phyloP scores from a whole-genome alignment of 2,329 filamentous ascomycete species.

The Paecilomyces formosus region DNA sequence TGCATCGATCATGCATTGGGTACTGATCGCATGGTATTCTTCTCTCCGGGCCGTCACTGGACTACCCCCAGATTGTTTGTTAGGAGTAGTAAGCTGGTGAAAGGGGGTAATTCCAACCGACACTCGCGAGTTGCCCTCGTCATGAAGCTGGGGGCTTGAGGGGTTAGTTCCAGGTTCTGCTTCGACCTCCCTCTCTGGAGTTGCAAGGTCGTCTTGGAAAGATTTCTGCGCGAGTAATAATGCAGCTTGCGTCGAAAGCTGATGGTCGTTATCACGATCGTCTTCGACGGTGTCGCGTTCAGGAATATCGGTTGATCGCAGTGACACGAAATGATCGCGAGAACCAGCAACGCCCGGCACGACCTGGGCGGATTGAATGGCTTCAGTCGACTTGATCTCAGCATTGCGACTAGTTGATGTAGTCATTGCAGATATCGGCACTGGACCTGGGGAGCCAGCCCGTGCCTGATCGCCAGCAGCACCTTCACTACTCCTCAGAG shows the following conservation, averaged over 20 bases:
- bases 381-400: constrained; percentile 14
- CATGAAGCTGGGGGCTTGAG: not conserved
- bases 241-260: constrained; percentile 35
- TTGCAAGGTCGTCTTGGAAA: constrained; percentile 31
- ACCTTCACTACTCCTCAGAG: not conserved
- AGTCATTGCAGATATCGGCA: constrained; percentile 4
- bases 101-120: constrained; percentile 24
- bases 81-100: constrained; percentile 12
- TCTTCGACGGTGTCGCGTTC: constrained; percentile 14
- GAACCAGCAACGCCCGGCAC: constrained; percentile 19
- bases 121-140: not conserved
- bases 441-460: constrained; percentile 1
- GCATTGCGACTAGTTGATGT: not conserved
- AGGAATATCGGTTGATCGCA: constrained; percentile 30
- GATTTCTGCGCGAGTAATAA: constrained; percentile 30
- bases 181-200: constrained; percentile 12
- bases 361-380: constrained; percentile 31
- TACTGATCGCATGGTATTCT: constrained; percentile 24
- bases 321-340: constrained; percentile 26
- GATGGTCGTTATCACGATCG: constrained; percentile 19
- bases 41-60: constrained; percentile 5
- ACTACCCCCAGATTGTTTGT: constrained; percentile 3
- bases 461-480: not conserved
- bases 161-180: constrained; percentile 7
- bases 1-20: constrained; percentile 34